Evolutionary conservation across 169 alveolate species (phyloP).

Genomic region (Plasmodium adleri): DNA sequence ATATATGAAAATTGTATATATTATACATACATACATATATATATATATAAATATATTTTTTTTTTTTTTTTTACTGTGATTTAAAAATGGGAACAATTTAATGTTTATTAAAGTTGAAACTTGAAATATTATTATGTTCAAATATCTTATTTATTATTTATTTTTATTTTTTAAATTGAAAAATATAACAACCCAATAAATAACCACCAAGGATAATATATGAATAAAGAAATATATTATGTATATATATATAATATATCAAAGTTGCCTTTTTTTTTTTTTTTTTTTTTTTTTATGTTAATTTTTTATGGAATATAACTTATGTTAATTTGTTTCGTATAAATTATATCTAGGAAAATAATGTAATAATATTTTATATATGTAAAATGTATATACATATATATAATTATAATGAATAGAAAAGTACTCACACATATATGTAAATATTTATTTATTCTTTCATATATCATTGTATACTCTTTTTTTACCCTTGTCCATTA

Average conservation of each 20-base stretch:
- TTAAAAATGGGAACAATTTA: not conserved
- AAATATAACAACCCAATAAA: no score
- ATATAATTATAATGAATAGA: not conserved
- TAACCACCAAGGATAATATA: no score
- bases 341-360: not conserved
- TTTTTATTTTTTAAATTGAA: no score
- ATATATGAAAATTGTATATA: no score
- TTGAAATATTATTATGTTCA: no score
- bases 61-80: no score
- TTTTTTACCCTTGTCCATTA: conserved; percentile 5
- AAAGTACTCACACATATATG: not conserved
- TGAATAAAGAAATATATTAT: not conserved
- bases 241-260: not conserved
- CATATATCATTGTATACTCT: not conserved
- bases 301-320: no score
- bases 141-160: no score
- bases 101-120: not conserved
- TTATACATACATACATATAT: no score
- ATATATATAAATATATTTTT: no score
- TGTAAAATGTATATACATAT: not conserved
- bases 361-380: conserved; percentile 1
- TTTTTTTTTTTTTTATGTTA: not conserved
- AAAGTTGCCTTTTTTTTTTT: not conserved
- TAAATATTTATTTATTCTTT: not conserved
- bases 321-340: not conserved